Evolutionary conservation across 2,329 filamentous ascomycete species (phyloP).

Genomic region (Pyrenophora seminiperda): DNA sequence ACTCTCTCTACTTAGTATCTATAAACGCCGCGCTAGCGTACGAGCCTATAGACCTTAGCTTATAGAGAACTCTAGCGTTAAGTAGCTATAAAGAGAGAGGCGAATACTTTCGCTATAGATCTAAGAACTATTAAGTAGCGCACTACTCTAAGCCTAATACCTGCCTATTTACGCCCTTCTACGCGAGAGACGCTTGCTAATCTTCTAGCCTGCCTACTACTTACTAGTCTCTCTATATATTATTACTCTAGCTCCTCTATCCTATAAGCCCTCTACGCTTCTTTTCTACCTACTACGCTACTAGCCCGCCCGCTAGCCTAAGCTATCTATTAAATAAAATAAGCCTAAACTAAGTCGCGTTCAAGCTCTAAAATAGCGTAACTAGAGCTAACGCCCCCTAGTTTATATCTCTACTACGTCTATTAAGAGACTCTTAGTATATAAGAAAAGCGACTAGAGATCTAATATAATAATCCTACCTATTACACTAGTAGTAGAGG

Average conservation of each 20-base stretch:
- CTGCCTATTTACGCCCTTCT: not conserved
- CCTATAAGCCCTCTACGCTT: not conserved
- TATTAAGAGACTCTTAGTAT: not conserved
- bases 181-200: not conserved
- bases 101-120: not conserved
- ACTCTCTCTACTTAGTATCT: too few species aligned
- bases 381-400: not conserved
- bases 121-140: too few species aligned
- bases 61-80: not conserved
- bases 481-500: not conserved
- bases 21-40: too few species aligned
- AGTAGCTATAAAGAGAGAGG: not conserved
- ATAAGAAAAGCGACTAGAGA: not conserved
- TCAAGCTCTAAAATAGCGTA: not conserved
- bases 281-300: not conserved
- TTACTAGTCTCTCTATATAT: not conserved
- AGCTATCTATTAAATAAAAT: not conserved
- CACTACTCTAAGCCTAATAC: not conserved
- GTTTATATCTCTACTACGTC: not conserved
- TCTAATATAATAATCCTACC: too few species aligned
- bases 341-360: slow-evolving; percentile 3
- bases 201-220: not conserved
- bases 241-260: not conserved
- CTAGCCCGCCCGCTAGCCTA: too few species aligned
- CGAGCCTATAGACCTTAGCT: too few species aligned